Percentiles rank a stretch among this genome's conserved stretches.
Evolutionary conservation across 768 basidiomycete species (phyloP).

Genomic region (Amanita muscaria): DNA sequence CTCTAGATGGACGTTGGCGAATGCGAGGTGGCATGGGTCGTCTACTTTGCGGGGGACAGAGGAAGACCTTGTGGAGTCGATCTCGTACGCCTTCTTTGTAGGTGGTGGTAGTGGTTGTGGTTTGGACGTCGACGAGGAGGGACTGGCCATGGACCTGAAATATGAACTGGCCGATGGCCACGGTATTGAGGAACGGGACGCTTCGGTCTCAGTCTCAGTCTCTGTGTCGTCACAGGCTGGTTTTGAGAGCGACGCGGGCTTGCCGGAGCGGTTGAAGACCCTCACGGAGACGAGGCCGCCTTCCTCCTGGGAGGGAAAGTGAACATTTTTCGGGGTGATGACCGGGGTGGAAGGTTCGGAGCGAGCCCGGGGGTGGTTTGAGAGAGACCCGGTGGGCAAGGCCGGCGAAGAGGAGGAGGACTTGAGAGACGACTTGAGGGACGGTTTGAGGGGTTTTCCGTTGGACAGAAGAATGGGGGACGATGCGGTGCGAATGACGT

Average conservation of each 20-base stretch:
- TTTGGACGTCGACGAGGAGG: no score
- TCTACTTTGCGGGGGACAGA: constrained; percentile 18
- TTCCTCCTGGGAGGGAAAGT: constrained; percentile 66
- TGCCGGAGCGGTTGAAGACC: constrained; percentile 58
- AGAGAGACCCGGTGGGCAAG: constrained; percentile 31
- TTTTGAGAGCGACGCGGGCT: constrained; percentile 47
- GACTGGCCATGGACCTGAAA: background rate
- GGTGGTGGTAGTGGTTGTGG: no score
- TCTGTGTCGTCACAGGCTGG: constrained; percentile 38
- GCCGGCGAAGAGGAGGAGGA: constrained; percentile 40
- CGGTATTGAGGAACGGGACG: background rate
- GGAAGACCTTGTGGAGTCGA: constrained; percentile 17
- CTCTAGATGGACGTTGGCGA: constrained; percentile 27
- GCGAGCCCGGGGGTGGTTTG: constrained; percentile 27
- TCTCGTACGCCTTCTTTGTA: constrained; percentile 11
- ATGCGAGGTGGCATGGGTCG: no score
- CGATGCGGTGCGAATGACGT: constrained; percentile 29
- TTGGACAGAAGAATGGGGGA: constrained; percentile 48
- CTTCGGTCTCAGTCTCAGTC: constrained; percentile 32
- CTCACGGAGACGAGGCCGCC: constrained; percentile 54
- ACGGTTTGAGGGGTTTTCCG: constrained; percentile 71
- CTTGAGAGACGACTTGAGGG: constrained; percentile 64
- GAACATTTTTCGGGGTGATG: constrained; percentile 61
- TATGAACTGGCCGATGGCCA: constrained; percentile 3
- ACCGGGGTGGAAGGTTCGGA: constrained; percentile 57